A percentile compares a stretch with the other conserved stretches of the same genome.
Evolutionary conservation across 805 yeast species (phyloP).

Genomic region (Kluyveromyces nonfermentans): DNA sequence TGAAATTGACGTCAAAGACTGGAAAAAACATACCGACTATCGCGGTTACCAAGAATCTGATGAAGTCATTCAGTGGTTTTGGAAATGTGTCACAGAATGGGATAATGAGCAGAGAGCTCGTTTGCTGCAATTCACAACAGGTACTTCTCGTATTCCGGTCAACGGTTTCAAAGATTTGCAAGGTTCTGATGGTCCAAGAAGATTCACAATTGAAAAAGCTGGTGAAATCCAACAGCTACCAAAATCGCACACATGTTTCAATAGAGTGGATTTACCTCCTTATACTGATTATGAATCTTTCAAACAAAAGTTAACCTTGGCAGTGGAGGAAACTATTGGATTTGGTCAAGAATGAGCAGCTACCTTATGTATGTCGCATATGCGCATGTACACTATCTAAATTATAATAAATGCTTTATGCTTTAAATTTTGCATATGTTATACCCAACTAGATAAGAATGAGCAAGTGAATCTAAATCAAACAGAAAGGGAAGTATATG

Average conservation of each 20-base stretch:
- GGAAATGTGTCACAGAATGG: constrained; percentile 91
- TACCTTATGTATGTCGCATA: background rate
- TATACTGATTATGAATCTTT: constrained; percentile 75
- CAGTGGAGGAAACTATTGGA: constrained; percentile 98
- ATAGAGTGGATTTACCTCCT: constrained; percentile 96
- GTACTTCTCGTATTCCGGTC: constrained; percentile 98
- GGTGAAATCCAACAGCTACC: constrained; percentile 92
- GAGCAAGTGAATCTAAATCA: background rate
- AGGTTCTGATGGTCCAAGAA: constrained; percentile 98
- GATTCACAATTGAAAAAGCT: constrained; percentile 97
- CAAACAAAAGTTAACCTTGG: constrained; percentile 85
- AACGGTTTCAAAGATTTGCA: constrained; percentile 98
- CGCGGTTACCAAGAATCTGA: constrained; percentile 96
- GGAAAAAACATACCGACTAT: constrained; percentile 98
- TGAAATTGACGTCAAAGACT: constrained; percentile 95
- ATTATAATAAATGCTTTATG: background rate
- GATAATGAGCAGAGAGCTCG: constrained; percentile 95
- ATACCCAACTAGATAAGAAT: background rate
- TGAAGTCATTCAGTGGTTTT: constrained; percentile 97
- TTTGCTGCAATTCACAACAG: constrained; percentile 92
- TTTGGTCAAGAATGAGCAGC: constrained; percentile 80
- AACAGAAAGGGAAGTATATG: no score
- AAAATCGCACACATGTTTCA: constrained; percentile 96
- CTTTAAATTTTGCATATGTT: background rate
- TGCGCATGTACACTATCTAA: background rate